These are phyloP conservation scores for Paramecium octaurelia DNA, from an alignment of 73 alveolate genomes.

Conservation along the genomic window DNA sequence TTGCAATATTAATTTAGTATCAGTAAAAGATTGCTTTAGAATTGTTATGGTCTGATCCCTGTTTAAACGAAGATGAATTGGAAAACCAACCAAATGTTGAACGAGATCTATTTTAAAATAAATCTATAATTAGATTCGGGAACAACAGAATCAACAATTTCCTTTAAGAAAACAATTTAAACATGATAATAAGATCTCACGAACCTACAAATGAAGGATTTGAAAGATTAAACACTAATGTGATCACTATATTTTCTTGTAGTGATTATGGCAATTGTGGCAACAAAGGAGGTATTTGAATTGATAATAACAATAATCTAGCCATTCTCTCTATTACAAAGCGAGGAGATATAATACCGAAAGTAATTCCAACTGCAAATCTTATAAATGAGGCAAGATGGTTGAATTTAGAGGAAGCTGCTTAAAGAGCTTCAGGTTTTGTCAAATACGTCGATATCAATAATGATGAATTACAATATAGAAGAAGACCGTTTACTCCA, in stretches of 20 bases:
- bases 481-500: not conserved
- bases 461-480: not conserved
- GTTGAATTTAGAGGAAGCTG: slow-evolving; percentile 12
- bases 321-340: slow-evolving; percentile 14
- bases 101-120: slow-evolving; percentile 76
- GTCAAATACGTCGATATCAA: not conserved
- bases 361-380: not conserved
- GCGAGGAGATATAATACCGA: not conserved
- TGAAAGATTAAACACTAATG: slow-evolving; percentile 71
- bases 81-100: slow-evolving; percentile 73
- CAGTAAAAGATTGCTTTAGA: slow-evolving; percentile 77
- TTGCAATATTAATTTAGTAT: not conserved
- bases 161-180: slow-evolving; percentile 78
- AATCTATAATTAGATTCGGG: slow-evolving; percentile 80
- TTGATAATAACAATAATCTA: not conserved
- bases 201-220: slow-evolving; percentile 83
- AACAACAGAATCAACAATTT: slow-evolving; percentile 78
- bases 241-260: slow-evolving; percentile 78
- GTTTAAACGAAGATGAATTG: slow-evolving; percentile 73
- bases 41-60: slow-evolving; percentile 83
- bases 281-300: slow-evolving; percentile 11
- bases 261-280: slow-evolving; percentile 68
- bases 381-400: not conserved
- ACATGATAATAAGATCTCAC: slow-evolving; percentile 80
- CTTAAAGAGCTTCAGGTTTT: not conserved